Base-by-base conservation (phyloP, 73 alveolate species). In the Symbiodinium natans region DNA sequence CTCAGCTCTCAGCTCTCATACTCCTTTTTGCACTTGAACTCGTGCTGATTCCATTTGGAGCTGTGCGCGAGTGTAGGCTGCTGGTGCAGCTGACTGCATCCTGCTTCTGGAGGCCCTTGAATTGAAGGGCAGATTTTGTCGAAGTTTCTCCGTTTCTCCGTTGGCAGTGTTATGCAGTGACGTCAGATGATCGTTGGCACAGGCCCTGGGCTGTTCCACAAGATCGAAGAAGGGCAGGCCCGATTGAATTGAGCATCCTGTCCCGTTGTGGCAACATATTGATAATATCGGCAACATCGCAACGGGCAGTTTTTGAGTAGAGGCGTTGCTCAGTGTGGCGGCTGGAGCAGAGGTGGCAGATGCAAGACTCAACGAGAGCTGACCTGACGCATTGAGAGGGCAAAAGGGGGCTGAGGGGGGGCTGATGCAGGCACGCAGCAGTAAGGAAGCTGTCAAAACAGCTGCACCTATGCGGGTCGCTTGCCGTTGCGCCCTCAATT, bases 31-130 rank as follows among this genome's bases (percentile, higher is more conserved):
- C n/a, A 82, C 89, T 29, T 25, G 25, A 48, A 83, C 41, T 36
- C n/a, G n/a, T 33, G 1, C 41, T 1, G 71, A 83, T 40, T 29
- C 21, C 2, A 31, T 10, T 77, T 74, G 39, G 4, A 2, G 33
- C 33, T 82, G 48, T 82, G 13, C 59, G n/a, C 82, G 82, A 25
- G n/a, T 21, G n/a, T 68, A 90, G 97, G 97, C 97, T 41, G 97
- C 97, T 41, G 97, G 97, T 1, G 97, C 97, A 41, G 97, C 97
- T 42, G 97, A 90, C 97, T 68, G 97, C 97, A 90, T 90, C 87
- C 80, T 90, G 33, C 97, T 90, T 27, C 31, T 90, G 52, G 97
- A 90, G 97, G 97, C 42, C 27, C 40, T 29, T 9, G 82, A 25
- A 68, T 0, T 7, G 82, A n/a, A 68, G 33, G 19, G 36, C 40